Evolutionary conservation across 2,329 filamentous ascomycete species (phyloP).

Genomic region (Fusarium cyanostomum): DNA sequence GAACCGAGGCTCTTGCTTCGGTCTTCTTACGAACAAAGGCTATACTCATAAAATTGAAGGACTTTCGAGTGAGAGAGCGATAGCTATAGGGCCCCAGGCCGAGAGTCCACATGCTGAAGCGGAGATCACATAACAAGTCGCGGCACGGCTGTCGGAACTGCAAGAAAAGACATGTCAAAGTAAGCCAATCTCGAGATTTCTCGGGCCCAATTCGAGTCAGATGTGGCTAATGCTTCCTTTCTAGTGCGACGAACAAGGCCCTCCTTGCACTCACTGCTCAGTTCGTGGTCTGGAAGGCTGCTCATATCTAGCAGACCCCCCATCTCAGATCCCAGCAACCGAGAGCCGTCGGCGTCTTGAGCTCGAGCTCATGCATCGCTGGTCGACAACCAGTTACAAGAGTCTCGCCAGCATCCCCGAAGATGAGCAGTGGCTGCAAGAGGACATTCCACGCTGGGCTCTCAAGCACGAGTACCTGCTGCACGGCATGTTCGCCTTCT

Average conservation of each 20-base stretch:
- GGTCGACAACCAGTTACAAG: conserved; percentile 57
- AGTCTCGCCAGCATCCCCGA: conserved; percentile 51
- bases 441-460: conserved; percentile 46
- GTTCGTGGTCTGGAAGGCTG: conserved; percentile 40
- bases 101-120: conserved; percentile 30
- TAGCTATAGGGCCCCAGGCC: background rate
- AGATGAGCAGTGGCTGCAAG: conserved; percentile 48
- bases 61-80: too few species aligned
- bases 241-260: conserved; percentile 50
- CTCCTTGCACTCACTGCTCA: conserved; percentile 48
- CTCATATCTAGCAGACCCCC: conserved; percentile 28
- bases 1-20: background rate
- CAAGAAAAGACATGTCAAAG: conserved; percentile 41
- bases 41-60: too few species aligned
- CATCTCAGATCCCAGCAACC: conserved; percentile 12
- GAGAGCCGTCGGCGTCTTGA: conserved; percentile 48
- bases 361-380: conserved; percentile 63
- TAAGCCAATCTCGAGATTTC: background rate
- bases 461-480: conserved; percentile 53
- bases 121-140: conserved; percentile 39
- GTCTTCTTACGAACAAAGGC: background rate
- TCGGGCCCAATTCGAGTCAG: too few species aligned
- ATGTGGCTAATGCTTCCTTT: background rate
- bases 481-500: conserved; percentile 47
- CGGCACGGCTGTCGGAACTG: conserved; percentile 41